These are phyloP conservation scores for Elaeagnus macrophylla DNA, from an alignment of 306 rosid genomes.

Conservation along the genomic window DNA sequence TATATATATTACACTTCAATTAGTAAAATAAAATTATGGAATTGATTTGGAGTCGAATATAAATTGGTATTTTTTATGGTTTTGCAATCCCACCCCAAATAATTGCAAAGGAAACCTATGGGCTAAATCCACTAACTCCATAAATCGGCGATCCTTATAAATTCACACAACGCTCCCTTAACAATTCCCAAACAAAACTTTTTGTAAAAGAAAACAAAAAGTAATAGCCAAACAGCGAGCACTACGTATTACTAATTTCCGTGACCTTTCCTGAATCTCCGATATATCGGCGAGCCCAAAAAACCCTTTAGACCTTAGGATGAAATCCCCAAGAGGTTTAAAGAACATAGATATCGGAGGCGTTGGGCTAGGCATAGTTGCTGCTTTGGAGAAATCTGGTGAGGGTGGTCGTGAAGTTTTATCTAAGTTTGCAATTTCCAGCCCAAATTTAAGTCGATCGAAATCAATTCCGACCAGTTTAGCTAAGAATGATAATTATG, in stretches of 20 bases:
- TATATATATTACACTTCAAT: too few relatives aligned
- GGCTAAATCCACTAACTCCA: too few relatives aligned
- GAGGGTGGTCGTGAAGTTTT: slow-evolving; percentile 30
- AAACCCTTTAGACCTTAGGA: slow-evolving; percentile 45
- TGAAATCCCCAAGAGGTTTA: slow-evolving; percentile 48
- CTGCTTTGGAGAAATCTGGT: slow-evolving; percentile 48
- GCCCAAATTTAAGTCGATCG: slow-evolving; percentile 36
- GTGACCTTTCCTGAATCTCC: slow-evolving; percentile 33
- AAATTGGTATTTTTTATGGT: too few relatives aligned
- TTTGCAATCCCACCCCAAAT: too few relatives aligned
- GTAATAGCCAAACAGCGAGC: slow-evolving; percentile 74
- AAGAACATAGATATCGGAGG: slow-evolving; percentile 49
- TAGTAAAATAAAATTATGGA: too few relatives aligned
- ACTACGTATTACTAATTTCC: slow-evolving; percentile 52
- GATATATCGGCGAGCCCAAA: slow-evolving; percentile 50
- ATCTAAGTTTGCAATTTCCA: slow-evolving; percentile 43
- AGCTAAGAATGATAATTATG: slow-evolving; percentile 5
- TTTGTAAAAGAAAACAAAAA: too few relatives aligned
- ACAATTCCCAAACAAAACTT: too few relatives aligned
- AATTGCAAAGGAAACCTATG: too few relatives aligned
- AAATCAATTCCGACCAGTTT: slow-evolving; percentile 42
- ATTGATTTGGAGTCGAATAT: too few relatives aligned
- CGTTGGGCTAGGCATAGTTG: slow-evolving; percentile 83
- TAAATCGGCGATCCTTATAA: too few relatives aligned
- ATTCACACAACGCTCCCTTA: too few relatives aligned